A percentile compares a stretch with the other conserved stretches of the same genome.
phyloP scores from a whole-genome alignment of 441 rosid species.

The Populus hybrid region DNA sequence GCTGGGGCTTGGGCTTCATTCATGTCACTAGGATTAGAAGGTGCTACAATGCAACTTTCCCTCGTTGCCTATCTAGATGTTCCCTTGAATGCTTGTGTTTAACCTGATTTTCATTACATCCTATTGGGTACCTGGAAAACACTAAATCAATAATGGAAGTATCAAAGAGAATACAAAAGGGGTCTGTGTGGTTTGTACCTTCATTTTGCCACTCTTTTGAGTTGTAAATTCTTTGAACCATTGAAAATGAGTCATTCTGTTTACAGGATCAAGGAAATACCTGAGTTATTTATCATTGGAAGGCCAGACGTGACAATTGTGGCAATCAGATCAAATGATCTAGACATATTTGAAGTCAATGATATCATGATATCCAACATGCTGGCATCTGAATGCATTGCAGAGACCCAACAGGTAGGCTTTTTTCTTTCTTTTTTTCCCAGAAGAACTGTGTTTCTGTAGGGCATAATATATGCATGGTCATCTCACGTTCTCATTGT shows the following conservation, averaged over 20 bases:
- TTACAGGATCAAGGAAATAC: slow-evolving; percentile 65
- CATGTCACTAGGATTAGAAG: slow-evolving; percentile 89
- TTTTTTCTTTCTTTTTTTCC: background rate
- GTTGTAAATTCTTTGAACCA: slow-evolving; percentile 5
- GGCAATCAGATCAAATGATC: slow-evolving; percentile 68
- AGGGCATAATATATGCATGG: background rate
- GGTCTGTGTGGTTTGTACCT: slow-evolving; percentile 44
- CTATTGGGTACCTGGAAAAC: slow-evolving; percentile 73
- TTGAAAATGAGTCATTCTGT: slow-evolving; percentile 9
- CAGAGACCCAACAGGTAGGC: slow-evolving; percentile 92
- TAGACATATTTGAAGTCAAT: slow-evolving; percentile 92
- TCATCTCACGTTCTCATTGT: background rate
- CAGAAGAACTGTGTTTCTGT: background rate
- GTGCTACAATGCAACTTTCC: slow-evolving; percentile 30
- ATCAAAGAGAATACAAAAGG: slow-evolving; percentile 63
- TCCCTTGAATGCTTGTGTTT: slow-evolving; percentile 15
- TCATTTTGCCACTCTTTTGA: background rate
- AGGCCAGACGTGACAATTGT: slow-evolving; percentile 90
- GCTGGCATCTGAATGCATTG: slow-evolving; percentile 95
- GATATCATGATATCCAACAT: slow-evolving; percentile 79
- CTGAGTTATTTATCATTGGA: slow-evolving; percentile 75
- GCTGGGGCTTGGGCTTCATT: slow-evolving; percentile 99
- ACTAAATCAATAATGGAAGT: slow-evolving; percentile 75
- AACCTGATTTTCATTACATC: slow-evolving; percentile 21
- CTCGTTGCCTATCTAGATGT: background rate